Evolutionary conservation across 1,284 basidiomycete species (phyloP), one percentile per base, ranked within the genome.

Genomic region (Cystobasidium slooffiae): DNA sequence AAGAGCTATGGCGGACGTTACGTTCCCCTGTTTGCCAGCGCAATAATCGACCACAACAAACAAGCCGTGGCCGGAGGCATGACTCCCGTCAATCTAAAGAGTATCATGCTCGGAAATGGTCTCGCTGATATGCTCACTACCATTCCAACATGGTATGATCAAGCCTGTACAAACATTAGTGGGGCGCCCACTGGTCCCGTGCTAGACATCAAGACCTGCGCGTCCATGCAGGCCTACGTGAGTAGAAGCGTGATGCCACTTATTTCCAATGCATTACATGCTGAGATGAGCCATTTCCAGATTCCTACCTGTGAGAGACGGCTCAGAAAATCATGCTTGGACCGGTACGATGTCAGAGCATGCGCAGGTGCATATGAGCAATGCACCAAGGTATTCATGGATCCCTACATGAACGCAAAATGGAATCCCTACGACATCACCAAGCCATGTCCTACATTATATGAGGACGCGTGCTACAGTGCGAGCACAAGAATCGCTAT

Each of bases 11-110:
- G 78, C 74, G 92, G 93, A 3, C 88, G 91, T 24, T 94, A 93
- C 82, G 85, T 94, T 8, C 93, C 93, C 0, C 84, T 93, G 5
- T 94, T 92, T 77, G 93, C 92, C 0, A 85, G 90, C 1, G 87
- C 88, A 18, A 87, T 95, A 0, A 88, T 90, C 56, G 92, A 94
- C 81, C 89, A 91, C 76, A 94, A 95, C 80, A 65, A 74, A 43
- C 82, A 85, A 6, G 80, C 82, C 39, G 84, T 91, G 10, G 83
- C 86, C 18, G 86, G 84, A 0, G 90, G 89, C 1, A 81, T 89
- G 77, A 86, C 87, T 7, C 89, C 90, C 0, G 87, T 95, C 78
- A 94, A 94, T 80, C 84, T 95, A 6, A 86, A 88, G 63, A 91
- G 90, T 18, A 84, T 92, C 46, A 87, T 94, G 84, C 92, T 95